Conservation (phyloP, 768 basidiomycete species). For the Lactifluus piperatus region DNA sequence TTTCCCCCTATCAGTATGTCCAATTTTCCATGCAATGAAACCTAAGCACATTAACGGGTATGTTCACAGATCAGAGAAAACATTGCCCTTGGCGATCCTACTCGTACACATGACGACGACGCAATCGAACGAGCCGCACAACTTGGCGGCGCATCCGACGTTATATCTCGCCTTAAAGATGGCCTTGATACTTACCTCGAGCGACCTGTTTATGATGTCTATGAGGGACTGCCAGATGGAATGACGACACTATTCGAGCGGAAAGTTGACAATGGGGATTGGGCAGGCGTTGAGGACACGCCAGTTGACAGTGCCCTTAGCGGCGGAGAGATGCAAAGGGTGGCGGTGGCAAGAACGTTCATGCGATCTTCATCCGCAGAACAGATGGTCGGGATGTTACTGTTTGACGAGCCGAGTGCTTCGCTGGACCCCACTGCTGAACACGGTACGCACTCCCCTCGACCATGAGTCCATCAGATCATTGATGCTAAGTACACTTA, state of each 20-base stretch:
- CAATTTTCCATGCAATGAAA: no score
- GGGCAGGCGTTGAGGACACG: background rate
- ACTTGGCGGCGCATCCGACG: conserved; percentile 59
- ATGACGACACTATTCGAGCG: conserved; percentile 57
- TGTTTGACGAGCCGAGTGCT: no score
- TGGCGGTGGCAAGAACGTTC: no score
- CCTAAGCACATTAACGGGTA: no score
- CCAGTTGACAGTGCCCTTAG: conserved; percentile 31
- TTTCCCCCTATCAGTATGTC: no score
- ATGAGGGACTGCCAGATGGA: conserved; percentile 56
- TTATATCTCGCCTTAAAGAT: conserved; percentile 57
- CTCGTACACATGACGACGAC: conserved; percentile 42
- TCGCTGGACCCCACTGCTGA: no score
- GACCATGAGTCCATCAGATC: background rate
- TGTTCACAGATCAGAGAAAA: no score
- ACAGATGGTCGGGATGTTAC: conserved; percentile 44
- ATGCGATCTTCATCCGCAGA: conserved; percentile 51
- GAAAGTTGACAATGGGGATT: conserved; percentile 28
- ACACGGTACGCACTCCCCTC: conserved; percentile 37
- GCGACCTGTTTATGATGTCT: conserved; percentile 58
- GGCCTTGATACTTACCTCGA: conserved; percentile 66
- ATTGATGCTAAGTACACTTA: conserved; percentile 14
- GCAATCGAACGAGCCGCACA: conserved; percentile 55
- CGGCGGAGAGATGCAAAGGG: no score
- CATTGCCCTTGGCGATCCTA: conserved; percentile 68